A percentile compares a stretch with the other conserved stretches of the same genome.
Evolutionary conservation across 345 rosid species (phyloP).

Genomic region (Linum lewisii): DNA sequence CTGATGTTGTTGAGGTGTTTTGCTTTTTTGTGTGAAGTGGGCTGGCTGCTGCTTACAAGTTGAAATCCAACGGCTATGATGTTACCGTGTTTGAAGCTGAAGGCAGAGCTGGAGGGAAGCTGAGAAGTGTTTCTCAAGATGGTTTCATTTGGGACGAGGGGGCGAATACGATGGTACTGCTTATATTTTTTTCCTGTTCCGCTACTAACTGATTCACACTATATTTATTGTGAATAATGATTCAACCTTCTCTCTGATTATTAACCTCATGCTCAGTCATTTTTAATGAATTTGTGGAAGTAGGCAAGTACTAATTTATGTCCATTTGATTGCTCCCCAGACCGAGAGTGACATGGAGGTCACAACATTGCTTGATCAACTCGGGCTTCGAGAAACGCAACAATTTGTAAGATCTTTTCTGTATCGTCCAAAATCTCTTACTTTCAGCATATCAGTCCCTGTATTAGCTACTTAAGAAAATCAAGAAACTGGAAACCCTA

Average conservation of each 20-base stretch:
- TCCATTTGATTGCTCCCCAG: slow-evolving; percentile 27
- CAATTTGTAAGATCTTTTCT: slow-evolving; percentile 54
- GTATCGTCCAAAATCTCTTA: too few relatives aligned
- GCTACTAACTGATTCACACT: background rate
- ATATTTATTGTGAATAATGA: background rate
- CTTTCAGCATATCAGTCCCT: too few relatives aligned
- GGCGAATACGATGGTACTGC: slow-evolving; percentile 79
- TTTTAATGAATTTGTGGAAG: background rate
- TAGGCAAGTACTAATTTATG: background rate
- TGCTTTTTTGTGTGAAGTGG: slow-evolving; percentile 37
- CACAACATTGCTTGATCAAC: slow-evolving; percentile 55
- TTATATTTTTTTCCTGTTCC: background rate
- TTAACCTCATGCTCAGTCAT: background rate
- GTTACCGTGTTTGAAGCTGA: slow-evolving; percentile 85
- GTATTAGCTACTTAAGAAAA: background rate
- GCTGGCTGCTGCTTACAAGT: slow-evolving; percentile 85
- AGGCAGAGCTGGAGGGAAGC: slow-evolving; percentile 76
- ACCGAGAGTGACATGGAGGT: slow-evolving; percentile 80
- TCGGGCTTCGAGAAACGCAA: slow-evolving; percentile 70
- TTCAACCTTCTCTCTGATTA: background rate
- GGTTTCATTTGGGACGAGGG: slow-evolving; percentile 91
- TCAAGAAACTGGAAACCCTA: background rate
- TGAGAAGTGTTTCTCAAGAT: slow-evolving; percentile 47
- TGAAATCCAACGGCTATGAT: slow-evolving; percentile 65
- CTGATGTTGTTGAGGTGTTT: slow-evolving; percentile 2